Conservation (phyloP, 2,329 filamentous ascomycete species). For the Pseudogymnoascus pannorum region DNA sequence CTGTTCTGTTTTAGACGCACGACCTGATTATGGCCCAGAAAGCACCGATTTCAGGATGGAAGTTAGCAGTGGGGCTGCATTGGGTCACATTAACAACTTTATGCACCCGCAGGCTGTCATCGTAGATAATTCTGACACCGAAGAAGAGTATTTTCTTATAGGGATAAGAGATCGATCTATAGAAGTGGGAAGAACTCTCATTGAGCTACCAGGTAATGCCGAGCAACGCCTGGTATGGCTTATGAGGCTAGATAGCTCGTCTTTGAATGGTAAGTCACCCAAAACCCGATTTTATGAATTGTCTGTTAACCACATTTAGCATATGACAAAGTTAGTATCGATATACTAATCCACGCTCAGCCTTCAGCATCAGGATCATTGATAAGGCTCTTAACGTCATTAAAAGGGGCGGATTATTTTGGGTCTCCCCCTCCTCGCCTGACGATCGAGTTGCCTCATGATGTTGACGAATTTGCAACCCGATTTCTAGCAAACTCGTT, state of each 20-base stretch:
- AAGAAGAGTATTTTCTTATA: conserved; percentile 61
- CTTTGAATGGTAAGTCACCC: conserved; percentile 51
- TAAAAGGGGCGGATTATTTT: conserved; percentile 68
- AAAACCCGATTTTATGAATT: conserved; percentile 8
- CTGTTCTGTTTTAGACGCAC: conserved; percentile 50
- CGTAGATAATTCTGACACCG: conserved; percentile 57
- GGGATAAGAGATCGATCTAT: conserved; percentile 50
- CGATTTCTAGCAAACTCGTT: conserved; percentile 53
- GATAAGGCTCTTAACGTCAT: conserved; percentile 67
- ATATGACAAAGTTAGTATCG: conserved; percentile 72
- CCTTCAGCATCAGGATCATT: conserved; percentile 65
- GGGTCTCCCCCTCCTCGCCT: conserved; percentile 63
- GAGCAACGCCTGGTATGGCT: conserved; percentile 67
- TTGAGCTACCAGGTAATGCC: conserved; percentile 63
- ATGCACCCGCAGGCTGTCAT: conserved; percentile 73
- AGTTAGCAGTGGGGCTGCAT: conserved; percentile 52
- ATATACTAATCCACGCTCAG: conserved; percentile 76
- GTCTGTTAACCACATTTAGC: conserved; percentile 37
- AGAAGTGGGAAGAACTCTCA: conserved; percentile 51
- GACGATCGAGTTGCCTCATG: conserved; percentile 73
- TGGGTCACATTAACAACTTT: conserved; percentile 66
- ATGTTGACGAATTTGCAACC: conserved; percentile 58
- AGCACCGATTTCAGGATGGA: conserved; percentile 67
- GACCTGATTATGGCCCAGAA: conserved; percentile 62
- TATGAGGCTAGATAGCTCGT: conserved; percentile 64